Evolutionary conservation across 306 rosid species (phyloP).

Genomic region (Cicer pinnatifidum): DNA sequence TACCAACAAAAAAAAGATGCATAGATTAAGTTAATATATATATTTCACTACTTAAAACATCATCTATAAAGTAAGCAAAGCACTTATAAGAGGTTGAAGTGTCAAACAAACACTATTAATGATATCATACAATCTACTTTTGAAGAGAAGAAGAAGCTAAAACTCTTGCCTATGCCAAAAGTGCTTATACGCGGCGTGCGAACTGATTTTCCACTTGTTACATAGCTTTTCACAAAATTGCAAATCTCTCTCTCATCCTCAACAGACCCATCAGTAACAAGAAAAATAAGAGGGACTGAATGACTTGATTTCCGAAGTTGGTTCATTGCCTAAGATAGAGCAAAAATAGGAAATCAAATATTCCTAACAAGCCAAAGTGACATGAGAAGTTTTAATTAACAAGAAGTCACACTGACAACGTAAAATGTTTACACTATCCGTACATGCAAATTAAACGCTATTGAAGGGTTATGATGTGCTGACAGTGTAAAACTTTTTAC

Average conservation of each 20-base stretch:
- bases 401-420: background rate
- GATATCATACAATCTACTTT: slow-evolving; percentile 4
- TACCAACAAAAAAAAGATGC: background rate
- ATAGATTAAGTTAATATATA: slow-evolving; percentile 1
- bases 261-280: slow-evolving; percentile 89
- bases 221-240: slow-evolving; percentile 60
- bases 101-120: slow-evolving; percentile 23
- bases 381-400: slow-evolving; percentile 12
- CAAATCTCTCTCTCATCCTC: slow-evolving; percentile 86
- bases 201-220: slow-evolving; percentile 50
- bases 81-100: slow-evolving; percentile 25
- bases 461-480: too few relatives aligned
- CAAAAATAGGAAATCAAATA: slow-evolving; percentile 31
- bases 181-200: slow-evolving; percentile 74
- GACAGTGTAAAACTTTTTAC: too few relatives aligned
- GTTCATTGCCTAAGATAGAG: slow-evolving; percentile 77
- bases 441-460: too few relatives aligned
- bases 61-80: slow-evolving; percentile 15
- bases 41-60: slow-evolving; percentile 1
- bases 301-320: slow-evolving; percentile 59
- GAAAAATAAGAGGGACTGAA: slow-evolving; percentile 78
- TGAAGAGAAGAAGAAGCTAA: slow-evolving; percentile 44
- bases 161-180: slow-evolving; percentile 84
- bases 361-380: background rate
- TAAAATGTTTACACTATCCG: too few relatives aligned